Evolutionary conservation across 768 basidiomycete genomes (phyloP), one percentile per base, ranked within the genome.

Genomic region (Kwoniella sp.): DNA sequence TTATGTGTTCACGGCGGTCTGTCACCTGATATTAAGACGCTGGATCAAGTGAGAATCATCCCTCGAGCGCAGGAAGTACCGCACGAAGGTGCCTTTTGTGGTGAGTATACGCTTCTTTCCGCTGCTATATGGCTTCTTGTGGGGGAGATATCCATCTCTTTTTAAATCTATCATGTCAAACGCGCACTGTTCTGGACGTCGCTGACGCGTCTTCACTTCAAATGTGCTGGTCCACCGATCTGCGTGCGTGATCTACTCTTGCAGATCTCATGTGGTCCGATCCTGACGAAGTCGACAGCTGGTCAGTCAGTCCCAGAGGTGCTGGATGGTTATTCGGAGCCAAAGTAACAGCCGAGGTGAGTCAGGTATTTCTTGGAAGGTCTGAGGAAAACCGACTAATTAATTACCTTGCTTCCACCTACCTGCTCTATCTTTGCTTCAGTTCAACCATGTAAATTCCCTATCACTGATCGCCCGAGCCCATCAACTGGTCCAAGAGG

Each of bases 201-300:
- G 37, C 58, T 73, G 55, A 70, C 29, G n/a, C n/a, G n/a, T n/a
- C n/a, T n/a, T n/a, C n/a, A n/a, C n/a, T n/a, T n/a, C n/a, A n/a
- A n/a, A n/a, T n/a, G n/a, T n/a, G n/a, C n/a, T n/a, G n/a, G n/a
- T n/a, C n/a, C n/a, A n/a, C n/a, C n/a, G n/a, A n/a, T n/a, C n/a
- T n/a, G n/a, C n/a, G n/a, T n/a, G n/a, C n/a, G n/a, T n/a, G n/a
- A n/a, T n/a, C n/a, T 56, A 34, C 47, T 28, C 26, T 38, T 28
- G 28, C 52, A 93, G 93, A 97, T 77, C 86, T 98, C 13, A 96
- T 98, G 93, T 98, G 95, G 95, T 93, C 91, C 37, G 94, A 97
- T 79, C 94, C 94, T 0, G 93, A 97, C 75, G 91, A 95, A 48
- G 89, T 96, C 25, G 91, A 93, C 37, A 92, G 90, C 34, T 98